Evolutionary conservation across 2,329 filamentous ascomycete genomes (phyloP), one percentile per base, ranked within the genome.

Genomic region (Chrysoporthe austroafricana): DNA sequence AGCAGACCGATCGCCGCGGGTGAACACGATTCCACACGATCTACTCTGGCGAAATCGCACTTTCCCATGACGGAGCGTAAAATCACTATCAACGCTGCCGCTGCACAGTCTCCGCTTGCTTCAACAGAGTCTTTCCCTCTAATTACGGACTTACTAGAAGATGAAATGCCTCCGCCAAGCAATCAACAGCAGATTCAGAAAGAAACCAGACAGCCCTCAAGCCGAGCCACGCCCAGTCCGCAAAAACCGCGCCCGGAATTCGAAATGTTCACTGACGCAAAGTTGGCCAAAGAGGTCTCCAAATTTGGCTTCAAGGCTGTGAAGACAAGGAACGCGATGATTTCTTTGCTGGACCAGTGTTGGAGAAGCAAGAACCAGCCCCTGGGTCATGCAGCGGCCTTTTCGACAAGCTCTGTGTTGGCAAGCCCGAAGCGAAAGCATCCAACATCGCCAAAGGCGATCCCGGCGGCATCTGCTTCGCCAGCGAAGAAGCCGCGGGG

Each of bases 281-380:
- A 91, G 67, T 79, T 94, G 18, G 80, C 87, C 2, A 86, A 83
- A 66, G 84, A 90, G 73, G 79, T 94, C 57, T 79, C 84, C 5
- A 81, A 82, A 0, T 93, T 88, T 73, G 90, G 90, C 0, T 94
- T 94, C 78, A 94, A 94, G 74, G 81, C 89, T 1, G 80, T 94
- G 42, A 92, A 89, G 74, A 87, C 82, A 66, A 84, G 91, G 21
- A 82, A 85, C 61, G 87, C 87, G 9, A 93, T 92, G 89, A 88
- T 94, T 69, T 81, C 86, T 1, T 77, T 93, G 13, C 79, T 94
- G 14, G 81, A 91, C 63, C 86, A 88, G 73, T 94, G 92, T 76
- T 94, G 91, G 90, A 79, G 85, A 71, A 88, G 87, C 67, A 88
- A 88, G 74, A 78, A 83, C 26, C 72, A 74, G 14, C 60, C 64